Percentiles rank a stretch among this genome's conserved stretches.
Conservation (phyloP, 306 rosid species). For the Fragaria nilgerrensis region DNA sequence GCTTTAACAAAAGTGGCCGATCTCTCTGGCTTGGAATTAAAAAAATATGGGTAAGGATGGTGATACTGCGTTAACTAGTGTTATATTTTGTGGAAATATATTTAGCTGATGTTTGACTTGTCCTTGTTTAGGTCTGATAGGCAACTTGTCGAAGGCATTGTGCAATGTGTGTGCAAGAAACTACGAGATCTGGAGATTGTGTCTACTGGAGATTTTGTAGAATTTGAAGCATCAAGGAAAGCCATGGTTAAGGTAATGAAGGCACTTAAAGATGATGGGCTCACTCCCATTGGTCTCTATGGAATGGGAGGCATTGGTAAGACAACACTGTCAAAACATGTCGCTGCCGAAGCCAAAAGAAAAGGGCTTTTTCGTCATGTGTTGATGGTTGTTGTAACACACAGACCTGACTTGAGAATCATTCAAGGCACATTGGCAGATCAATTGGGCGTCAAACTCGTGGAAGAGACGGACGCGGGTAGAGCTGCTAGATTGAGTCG, state of each 20-base stretch:
- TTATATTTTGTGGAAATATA: too few species aligned
- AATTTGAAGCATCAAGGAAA: not conserved
- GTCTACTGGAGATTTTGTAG: too few species aligned
- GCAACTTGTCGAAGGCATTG: not conserved
- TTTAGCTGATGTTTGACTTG: too few species aligned
- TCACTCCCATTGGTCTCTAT: not conserved
- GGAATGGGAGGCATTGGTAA: not conserved
- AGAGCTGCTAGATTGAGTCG: not conserved
- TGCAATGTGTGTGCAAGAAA: not conserved
- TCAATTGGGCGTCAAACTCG: not conserved
- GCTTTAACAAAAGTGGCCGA: not conserved
- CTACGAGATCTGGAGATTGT: not conserved
- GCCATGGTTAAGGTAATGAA: not conserved
- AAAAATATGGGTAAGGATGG: not conserved
- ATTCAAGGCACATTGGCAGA: not conserved
- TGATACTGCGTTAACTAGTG: too few species aligned
- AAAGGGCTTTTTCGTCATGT: not conserved
- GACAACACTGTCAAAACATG: not conserved
- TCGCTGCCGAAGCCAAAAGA: too few species aligned
- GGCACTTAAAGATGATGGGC: not conserved
- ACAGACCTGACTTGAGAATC: not conserved
- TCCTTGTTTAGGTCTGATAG: too few species aligned
- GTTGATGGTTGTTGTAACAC: constrained; percentile 1
- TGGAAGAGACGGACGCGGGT: not conserved
- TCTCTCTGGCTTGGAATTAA: not conserved